Evolutionary conservation across 73 alveolate species (phyloP).

Genomic region (Paramecium octaurelia): DNA sequence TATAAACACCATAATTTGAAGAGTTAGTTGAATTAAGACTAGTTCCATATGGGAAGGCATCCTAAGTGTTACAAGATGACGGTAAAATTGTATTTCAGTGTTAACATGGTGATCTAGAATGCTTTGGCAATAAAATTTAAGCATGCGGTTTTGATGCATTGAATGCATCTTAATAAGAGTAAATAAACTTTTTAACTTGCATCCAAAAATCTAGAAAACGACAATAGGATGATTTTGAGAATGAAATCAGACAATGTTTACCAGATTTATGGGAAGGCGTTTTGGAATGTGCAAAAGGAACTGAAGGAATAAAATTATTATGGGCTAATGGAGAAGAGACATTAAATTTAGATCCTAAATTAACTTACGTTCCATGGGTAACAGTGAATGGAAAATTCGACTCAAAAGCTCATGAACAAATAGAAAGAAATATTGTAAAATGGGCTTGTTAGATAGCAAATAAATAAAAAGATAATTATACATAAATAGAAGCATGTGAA

Average conservation of each 20-base stretch:
- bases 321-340: constrained; percentile 17
- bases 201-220: background rate
- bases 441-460: constrained; percentile 13
- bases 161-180: background rate
- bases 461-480: background rate
- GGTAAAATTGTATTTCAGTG: background rate
- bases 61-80: background rate
- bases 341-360: background rate
- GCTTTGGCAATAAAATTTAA: constrained; percentile 16
- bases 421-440: constrained; percentile 17
- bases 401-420: background rate
- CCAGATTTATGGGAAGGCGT: constrained; percentile 18
- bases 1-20: background rate
- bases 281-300: constrained; percentile 26
- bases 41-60: constrained; percentile 6
- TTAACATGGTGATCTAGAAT: constrained; percentile 22
- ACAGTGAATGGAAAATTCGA: background rate
- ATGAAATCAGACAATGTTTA: background rate
- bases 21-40: background rate
- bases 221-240: background rate
- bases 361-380: constrained; percentile 34
- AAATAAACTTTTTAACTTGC: background rate
- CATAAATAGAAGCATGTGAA: background rate
- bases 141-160: constrained; percentile 18
- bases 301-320: constrained; percentile 7